A percentile compares a stretch with the other conserved stretches of the same genome.
Conservation (phyloP, 306 rosid species). For the Vigna radiata region DNA sequence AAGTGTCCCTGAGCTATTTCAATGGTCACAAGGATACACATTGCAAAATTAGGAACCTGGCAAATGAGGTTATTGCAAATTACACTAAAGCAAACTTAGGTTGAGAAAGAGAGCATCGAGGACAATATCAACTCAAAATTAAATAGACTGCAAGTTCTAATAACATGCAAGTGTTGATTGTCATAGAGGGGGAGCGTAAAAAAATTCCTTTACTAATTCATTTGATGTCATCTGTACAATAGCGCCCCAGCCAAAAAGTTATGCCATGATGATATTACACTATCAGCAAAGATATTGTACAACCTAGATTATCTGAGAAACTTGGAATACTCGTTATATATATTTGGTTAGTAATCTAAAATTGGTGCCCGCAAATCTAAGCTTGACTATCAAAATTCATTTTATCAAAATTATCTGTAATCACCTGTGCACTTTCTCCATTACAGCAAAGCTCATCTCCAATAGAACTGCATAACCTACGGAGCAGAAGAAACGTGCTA, state of each 20-base stretch:
- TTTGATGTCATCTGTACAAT: conserved; percentile 67
- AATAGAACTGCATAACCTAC: conserved; percentile 34
- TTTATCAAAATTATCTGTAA: conserved; percentile 35
- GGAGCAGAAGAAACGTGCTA: conserved; percentile 33
- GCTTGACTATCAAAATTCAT: conserved; percentile 36
- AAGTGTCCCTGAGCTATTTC: neutral
- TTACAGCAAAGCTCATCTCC: conserved; percentile 44
- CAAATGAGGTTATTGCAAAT: neutral
- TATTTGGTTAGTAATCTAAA: conserved; percentile 53
- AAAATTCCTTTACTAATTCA: conserved; percentile 54
- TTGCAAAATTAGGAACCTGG: neutral
- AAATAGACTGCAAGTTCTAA: conserved; percentile 3
- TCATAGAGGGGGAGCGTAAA: conserved; percentile 38
- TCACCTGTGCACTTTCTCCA: conserved; percentile 40
- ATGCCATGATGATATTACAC: conserved; percentile 42
- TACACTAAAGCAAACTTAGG: neutral
- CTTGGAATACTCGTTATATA: conserved; percentile 43
- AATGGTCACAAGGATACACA: neutral
- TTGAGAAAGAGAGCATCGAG: neutral
- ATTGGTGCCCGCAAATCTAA: conserved; percentile 40
- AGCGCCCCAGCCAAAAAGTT: conserved; percentile 40
- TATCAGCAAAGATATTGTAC: conserved; percentile 53
- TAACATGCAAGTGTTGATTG: conserved; percentile 32
- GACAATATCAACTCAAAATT: neutral
- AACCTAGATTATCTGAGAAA: conserved; percentile 56